phyloP scores from a whole-genome alignment of 2,329 filamentous ascomycete genomes.

The Alternaria brassicicola region DNA sequence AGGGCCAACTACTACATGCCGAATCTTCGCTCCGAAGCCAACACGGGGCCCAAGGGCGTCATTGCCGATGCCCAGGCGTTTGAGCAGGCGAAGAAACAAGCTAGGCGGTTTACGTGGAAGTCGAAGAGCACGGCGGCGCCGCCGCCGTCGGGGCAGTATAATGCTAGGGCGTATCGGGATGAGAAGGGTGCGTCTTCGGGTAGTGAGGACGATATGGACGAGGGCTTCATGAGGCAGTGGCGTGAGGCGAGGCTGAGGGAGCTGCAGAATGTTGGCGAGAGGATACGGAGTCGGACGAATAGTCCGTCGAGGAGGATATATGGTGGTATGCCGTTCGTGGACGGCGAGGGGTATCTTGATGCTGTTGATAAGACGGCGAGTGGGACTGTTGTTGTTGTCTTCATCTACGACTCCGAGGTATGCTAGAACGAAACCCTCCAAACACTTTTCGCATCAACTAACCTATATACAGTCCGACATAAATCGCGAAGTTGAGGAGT shows the following conservation, averaged over 20 bases:
- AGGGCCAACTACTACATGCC: slow-evolving; percentile 63
- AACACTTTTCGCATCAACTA: neutral
- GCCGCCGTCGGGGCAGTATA: slow-evolving; percentile 24
- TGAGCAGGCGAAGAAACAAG: slow-evolving; percentile 63
- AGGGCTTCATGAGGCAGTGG: slow-evolving; percentile 84
- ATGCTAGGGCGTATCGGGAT: slow-evolving; percentile 55
- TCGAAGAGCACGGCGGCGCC: slow-evolving; percentile 27
- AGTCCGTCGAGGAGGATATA: slow-evolving; percentile 80
- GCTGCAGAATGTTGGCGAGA: slow-evolving; percentile 68
- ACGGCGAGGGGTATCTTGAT: slow-evolving; percentile 92
- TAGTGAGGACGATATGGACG: slow-evolving; percentile 70
- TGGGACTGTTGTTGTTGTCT: slow-evolving; percentile 87
- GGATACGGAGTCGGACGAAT: slow-evolving; percentile 65
- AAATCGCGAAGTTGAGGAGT: slow-evolving; percentile 78
- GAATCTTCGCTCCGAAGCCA: slow-evolving; percentile 68
- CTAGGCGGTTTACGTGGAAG: slow-evolving; percentile 44
- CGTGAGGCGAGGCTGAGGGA: slow-evolving; percentile 79
- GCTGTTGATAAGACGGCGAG: slow-evolving; percentile 87
- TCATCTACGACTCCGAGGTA: slow-evolving; percentile 63
- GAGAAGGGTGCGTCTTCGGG: slow-evolving; percentile 46
- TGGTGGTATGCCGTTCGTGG: slow-evolving; percentile 80
- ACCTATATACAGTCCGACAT: slow-evolving; percentile 68
- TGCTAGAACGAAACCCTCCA: neutral
- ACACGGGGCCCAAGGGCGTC: slow-evolving; percentile 85
- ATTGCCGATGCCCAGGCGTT: slow-evolving; percentile 83